Evolutionary conservation across 2,329 filamentous ascomycete genomes (phyloP).

Genomic region (Bimuria novae-zelandiae): DNA sequence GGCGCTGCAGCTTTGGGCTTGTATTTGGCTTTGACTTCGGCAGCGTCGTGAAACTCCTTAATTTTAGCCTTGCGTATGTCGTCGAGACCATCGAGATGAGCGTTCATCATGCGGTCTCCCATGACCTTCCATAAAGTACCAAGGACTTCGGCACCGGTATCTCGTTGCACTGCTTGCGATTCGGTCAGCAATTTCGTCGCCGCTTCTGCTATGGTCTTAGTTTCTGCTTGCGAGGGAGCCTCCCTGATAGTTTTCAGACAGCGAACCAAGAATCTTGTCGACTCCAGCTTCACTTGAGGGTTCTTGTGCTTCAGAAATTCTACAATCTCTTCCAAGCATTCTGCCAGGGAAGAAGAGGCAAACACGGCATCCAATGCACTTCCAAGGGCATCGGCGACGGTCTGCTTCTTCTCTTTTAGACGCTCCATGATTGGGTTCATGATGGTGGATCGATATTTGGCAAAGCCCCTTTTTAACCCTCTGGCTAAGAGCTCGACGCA

Average conservation of each 20-base stretch:
- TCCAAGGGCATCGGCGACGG: conserved; percentile 85
- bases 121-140: conserved; percentile 99
- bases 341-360: conserved; percentile 70
- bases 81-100: conserved; percentile 86
- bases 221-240: conserved; percentile 82
- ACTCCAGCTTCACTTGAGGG: conserved; percentile 95
- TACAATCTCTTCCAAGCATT: conserved; percentile 89
- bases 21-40: conserved; percentile 85
- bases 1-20: conserved; percentile 78
- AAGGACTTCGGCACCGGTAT: conserved; percentile 87
- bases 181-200: conserved; percentile 90
- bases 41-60: conserved; percentile 85
- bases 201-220: conserved; percentile 82
- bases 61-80: conserved; percentile 96
- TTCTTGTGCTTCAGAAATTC: conserved; percentile 92
- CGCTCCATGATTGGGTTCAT: conserved; percentile 93
- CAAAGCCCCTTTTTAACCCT: conserved; percentile 77
- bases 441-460: conserved; percentile 77
- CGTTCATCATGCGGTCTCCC: conserved; percentile 93
- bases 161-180: conserved; percentile 81
- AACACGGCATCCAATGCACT: conserved; percentile 78
- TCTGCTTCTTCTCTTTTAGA: conserved; percentile 94
- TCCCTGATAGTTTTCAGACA: conserved; percentile 81
- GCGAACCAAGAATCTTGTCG: conserved; percentile 88
- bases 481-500: conserved; percentile 89